Base-by-base conservation (phyloP, 1,284 basidiomycete genomes). In the Puccinia coronata region DNA sequence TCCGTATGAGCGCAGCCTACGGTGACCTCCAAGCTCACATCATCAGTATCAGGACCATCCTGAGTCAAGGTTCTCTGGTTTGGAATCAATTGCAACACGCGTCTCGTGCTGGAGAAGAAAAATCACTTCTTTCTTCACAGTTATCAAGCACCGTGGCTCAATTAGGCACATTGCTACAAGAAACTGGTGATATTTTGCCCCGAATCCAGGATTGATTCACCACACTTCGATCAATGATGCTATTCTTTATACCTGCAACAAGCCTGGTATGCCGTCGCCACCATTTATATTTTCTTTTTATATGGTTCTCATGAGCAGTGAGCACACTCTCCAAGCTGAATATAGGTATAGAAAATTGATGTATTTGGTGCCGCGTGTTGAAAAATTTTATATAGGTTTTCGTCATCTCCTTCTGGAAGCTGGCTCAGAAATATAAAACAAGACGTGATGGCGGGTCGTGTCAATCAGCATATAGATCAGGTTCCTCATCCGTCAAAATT, bases 171-270 rank as follows among this genome's bases (percentile, higher is more conserved):
- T 39, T 67, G 39, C 39, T 67, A 5, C 23, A 14, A 36, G 2
- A 43, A 67, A 43, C 41, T 0, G 63, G 12, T 3, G 47, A 39
- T 14, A 1, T 67, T 1, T 20, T 47, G 36, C n/a, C 41, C 20
- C 12, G 28, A 67, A 14, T 67, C 20, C 12, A 11, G 3, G 9
- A 47, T 67, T 41, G 39, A 47, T 67, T 67, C n/a, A 28, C 41
- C 63, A 43, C 41, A 28, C 8, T 67, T 28, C 63, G 63, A 43
- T 43, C 41, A 1, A 47, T 47, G 5, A 47, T 43, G 63, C n/a
- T 67, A 16, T n/a, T 67, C 28, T 67, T 67, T 25, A 43, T 67
- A 43, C 63, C 63, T 28, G 41, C 63, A 67, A 67, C 63, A 39
- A 47, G 39, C n/a, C 63, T 67, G 36, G 63, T 67, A 25, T n/a